Conservation (phyloP, 2,329 filamentous ascomycete genomes). For the Trichoderma arundinaceum region DNA sequence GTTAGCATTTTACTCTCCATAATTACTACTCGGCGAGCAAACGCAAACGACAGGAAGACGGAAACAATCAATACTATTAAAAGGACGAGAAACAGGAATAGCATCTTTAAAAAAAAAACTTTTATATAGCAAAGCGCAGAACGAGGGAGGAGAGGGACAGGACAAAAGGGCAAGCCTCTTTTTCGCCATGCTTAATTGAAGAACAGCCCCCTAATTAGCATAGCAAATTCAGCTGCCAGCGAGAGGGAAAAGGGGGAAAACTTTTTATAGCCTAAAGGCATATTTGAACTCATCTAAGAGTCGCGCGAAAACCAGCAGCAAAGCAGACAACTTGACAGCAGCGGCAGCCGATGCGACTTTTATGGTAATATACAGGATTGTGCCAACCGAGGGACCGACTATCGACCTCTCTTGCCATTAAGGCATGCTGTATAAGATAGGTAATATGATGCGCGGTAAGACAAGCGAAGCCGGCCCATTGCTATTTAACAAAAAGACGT, state of each 20-base stretch:
- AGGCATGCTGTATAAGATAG: conserved; percentile 40
- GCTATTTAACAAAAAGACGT: conserved; percentile 39
- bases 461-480: conserved; percentile 39
- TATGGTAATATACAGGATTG: conserved; percentile 63
- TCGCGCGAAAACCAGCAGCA: conserved; percentile 43
- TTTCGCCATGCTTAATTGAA: conserved; percentile 22
- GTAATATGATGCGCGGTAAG: conserved; percentile 35
- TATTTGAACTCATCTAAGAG: conserved; percentile 47
- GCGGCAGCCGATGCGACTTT: conserved; percentile 54
- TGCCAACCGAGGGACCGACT: conserved; percentile 47
- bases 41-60: conserved; percentile 19
- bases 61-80: not conserved
- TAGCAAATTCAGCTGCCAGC: conserved; percentile 37
- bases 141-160: not conserved
- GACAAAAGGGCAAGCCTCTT: not conserved
- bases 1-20: conserved; percentile 41
- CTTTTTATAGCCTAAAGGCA: conserved; percentile 44
- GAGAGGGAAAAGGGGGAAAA: conserved; percentile 36
- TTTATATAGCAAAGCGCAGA: conserved; percentile 6
- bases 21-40: conserved; percentile 32
- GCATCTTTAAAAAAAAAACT: not conserved
- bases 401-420: conserved; percentile 44
- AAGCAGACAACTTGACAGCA: conserved; percentile 45
- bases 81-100: conserved; percentile 1
- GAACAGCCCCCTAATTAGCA: conserved; percentile 12